These are phyloP conservation scores for Zygoascus tannicola DNA, from an alignment of 805 yeast species.

Conservation along the genomic window DNA sequence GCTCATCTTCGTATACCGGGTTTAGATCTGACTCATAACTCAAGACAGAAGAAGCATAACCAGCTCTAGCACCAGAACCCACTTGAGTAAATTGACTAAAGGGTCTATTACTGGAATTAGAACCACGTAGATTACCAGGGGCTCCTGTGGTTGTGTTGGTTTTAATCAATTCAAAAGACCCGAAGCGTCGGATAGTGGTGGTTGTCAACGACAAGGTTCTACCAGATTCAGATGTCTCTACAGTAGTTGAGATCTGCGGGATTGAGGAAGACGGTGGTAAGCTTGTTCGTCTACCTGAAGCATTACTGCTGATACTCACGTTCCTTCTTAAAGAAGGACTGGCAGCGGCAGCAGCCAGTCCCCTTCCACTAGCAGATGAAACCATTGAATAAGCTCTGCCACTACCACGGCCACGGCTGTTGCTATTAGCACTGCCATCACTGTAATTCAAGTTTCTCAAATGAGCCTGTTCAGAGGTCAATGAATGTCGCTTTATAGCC, in stretches of 20 bases:
- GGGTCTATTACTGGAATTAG: neutral
- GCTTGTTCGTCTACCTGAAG: neutral
- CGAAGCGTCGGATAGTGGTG: slow-evolving; percentile 29
- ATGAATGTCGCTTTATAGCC: slow-evolving; percentile 27
- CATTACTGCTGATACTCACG: slow-evolving; percentile 2
- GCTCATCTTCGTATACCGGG: slow-evolving; percentile 20
- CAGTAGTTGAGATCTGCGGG: neutral
- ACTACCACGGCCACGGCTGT: neutral
- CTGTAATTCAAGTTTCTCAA: slow-evolving; percentile 1
- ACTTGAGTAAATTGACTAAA: slow-evolving; percentile 1
- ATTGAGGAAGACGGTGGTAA: neutral
- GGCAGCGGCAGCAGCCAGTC: neutral
- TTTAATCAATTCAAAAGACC: slow-evolving; percentile 28
- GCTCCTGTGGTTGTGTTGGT: slow-evolving; percentile 21
- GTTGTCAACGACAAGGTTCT: slow-evolving; percentile 31
- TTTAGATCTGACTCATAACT: slow-evolving; percentile 22
- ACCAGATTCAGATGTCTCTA: slow-evolving; percentile 19
- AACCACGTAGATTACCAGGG: neutral
- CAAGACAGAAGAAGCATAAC: slow-evolving; percentile 17
- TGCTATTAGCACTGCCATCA: neutral
- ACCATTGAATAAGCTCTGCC: neutral
- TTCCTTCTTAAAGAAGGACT: neutral
- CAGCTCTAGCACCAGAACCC: slow-evolving; percentile 7
- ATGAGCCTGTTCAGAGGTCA: slow-evolving; percentile 5
- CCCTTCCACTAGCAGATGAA: neutral